A percentile compares a stretch with the other conserved stretches of the same genome.
Evolutionary conservation across 1,284 basidiomycete genomes (phyloP).

Genomic region (Moniliella sp.): DNA sequence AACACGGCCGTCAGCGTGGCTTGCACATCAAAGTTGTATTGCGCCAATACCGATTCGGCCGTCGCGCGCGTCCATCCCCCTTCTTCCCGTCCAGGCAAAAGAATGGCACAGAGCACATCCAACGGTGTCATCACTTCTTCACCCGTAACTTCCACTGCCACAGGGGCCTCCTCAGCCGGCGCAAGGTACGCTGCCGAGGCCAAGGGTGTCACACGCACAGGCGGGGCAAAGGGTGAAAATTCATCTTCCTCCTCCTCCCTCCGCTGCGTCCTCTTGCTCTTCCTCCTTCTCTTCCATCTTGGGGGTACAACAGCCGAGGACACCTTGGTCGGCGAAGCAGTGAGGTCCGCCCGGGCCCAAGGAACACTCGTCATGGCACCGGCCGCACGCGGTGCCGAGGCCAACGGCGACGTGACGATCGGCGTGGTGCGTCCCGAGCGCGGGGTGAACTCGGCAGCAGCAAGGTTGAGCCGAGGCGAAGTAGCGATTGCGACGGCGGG

Average conservation of each 20-base stretch:
- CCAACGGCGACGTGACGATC: neutral
- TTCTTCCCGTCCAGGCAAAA: conserved; percentile 34
- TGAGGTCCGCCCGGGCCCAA: conserved; percentile 7
- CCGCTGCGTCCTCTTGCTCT: conserved; percentile 18
- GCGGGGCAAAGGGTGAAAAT: conserved; percentile 40
- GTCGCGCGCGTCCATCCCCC: conserved; percentile 50
- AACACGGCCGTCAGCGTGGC: conserved; percentile 75
- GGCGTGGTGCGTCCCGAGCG: neutral
- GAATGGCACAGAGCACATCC: conserved; percentile 78
- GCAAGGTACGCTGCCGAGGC: neutral
- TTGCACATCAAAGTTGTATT: conserved; percentile 80
- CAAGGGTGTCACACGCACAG: no score
- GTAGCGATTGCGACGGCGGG: no score
- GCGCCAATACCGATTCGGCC: conserved; percentile 70
- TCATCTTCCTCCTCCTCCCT: conserved; percentile 41
- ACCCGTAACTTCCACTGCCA: conserved; percentile 1
- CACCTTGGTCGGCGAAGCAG: conserved; percentile 4
- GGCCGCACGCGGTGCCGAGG: neutral
- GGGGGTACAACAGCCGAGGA: conserved; percentile 4
- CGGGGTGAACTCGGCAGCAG: conserved; percentile 21
- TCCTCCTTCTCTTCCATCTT: conserved; percentile 11
- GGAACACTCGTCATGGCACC: conserved; percentile 1
- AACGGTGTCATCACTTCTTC: conserved; percentile 81
- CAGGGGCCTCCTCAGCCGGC: conserved; percentile 1
- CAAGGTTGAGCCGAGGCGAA: conserved; percentile 24